These are phyloP conservation scores for Syzygium syzygioides DNA, from an alignment of 441 rosid genomes.

Conservation along the genomic window DNA sequence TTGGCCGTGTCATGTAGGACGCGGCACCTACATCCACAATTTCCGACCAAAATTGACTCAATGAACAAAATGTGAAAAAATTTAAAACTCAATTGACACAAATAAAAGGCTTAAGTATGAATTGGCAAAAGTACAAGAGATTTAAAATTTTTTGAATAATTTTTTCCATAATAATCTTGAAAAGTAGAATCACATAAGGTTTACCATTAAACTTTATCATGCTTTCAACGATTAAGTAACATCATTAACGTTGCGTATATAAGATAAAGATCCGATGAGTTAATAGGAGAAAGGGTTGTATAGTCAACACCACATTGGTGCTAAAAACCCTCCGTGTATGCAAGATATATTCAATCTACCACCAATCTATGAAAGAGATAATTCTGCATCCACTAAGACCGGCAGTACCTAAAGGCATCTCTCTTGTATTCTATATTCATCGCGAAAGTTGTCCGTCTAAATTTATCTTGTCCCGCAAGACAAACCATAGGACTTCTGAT, in stretches of 20 bases:
- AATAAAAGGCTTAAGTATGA: too few species aligned
- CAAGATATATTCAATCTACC: neutral
- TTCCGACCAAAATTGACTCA: too few species aligned
- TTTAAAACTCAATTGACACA: too few species aligned
- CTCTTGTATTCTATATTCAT: neutral
- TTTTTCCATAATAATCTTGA: neutral
- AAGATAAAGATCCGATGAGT: neutral
- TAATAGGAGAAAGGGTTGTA: neutral
- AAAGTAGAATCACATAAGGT: neutral
- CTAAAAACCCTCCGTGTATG: neutral
- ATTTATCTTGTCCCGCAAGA: neutral
- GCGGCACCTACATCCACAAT: too few species aligned
- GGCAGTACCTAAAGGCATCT: neutral
- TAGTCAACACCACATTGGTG: neutral
- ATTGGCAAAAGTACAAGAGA: too few species aligned
- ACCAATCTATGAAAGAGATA: neutral
- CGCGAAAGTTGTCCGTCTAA: neutral
- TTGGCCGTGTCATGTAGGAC: too few species aligned
- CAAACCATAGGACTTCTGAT: neutral
- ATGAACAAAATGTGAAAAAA: too few species aligned
- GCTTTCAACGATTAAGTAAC: neutral
- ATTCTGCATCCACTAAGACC: neutral
- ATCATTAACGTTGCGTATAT: neutral
- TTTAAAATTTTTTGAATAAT: too few species aligned
- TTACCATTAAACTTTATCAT: neutral